phyloP scores from a whole-genome alignment of 2,329 filamentous ascomycete species.

The Daldinia sp. region DNA sequence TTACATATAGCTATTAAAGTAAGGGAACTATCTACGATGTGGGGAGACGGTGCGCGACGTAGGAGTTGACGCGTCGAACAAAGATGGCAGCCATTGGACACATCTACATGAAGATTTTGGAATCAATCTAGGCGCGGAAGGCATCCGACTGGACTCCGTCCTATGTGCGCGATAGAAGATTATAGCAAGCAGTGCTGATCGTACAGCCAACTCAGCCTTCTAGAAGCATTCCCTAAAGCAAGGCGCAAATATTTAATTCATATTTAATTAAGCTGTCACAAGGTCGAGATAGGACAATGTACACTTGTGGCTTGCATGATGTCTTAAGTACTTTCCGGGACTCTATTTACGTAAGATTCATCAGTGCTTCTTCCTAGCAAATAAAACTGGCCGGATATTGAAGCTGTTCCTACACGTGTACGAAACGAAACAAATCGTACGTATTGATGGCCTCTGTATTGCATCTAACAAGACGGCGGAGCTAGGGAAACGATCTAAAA shows the following conservation, averaged over 20 bases:
- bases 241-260: constrained; percentile 3
- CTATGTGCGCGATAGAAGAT: constrained; percentile 4
- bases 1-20: too few species aligned
- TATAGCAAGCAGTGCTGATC: constrained; percentile 27
- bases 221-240: constrained; percentile 33
- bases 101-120: background rate
- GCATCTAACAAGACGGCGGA: constrained; percentile 3
- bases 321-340: background rate
- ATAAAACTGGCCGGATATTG: constrained; percentile 12
- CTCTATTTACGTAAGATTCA: constrained; percentile 19
- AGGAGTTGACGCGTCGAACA: background rate
- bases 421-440: background rate
- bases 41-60: background rate
- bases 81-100: background rate
- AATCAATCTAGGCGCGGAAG: constrained; percentile 27
- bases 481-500: constrained; percentile 10
- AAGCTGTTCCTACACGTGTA: constrained; percentile 2
- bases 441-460: too few species aligned
- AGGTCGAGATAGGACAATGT: constrained; percentile 19
- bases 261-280: constrained; percentile 35
- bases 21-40: too few species aligned
- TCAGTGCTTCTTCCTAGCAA: background rate
- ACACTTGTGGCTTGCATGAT: constrained; percentile 27
- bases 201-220: constrained; percentile 26
- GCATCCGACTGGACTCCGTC: constrained; percentile 31